Evolutionary conservation across 352 stramenopile genomes (phyloP), one percentile per base, ranked within the genome.

Genomic region (Phytophthora brassicae): DNA sequence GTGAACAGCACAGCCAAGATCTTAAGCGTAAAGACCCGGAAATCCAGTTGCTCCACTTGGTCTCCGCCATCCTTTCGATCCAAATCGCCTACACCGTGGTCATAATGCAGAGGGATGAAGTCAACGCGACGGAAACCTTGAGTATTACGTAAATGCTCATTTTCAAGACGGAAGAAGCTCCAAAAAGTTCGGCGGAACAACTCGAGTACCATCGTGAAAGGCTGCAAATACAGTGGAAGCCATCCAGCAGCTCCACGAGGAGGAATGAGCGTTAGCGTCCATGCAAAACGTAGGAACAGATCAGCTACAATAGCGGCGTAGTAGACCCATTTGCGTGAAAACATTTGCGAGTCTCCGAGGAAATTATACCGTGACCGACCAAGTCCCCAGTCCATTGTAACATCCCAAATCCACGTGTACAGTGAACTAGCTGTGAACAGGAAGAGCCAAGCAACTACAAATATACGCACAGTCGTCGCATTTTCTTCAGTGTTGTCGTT

Each of bases 351-450:
- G 47, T 93, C 74, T 22, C 82, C 86, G 12, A 89, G 69, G 44
- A 90, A 88, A 48, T 92, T 87, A 62, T 75, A 84, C 60, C 92
- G 75, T n/a, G 84, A 82, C 0, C 81, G 81, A 19, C 84, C 82
- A 11, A 95, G 84, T 0, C 86, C 86, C 86, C 86, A 95, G 56
- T 95, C 86, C 86, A 95, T 95, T 39, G 75, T 92, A 14, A 95
- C 78, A 60, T 95, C 86, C 86, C 86, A 94, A 3, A 81, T 56
- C 86, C 84, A 93, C 50, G 84, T 88, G 58, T 94, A 89, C 29
- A 95, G 52, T 20, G 86, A 92, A 28, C 80, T 91, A 8, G 86
- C 60, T 9, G 86, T 92, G 67, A 95, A 94, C 7, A 92, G 63
- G 48, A 84, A 74, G 49, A 94, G 74, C 86, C 84, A 94, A 7